phyloP scores from a whole-genome alignment of 2,329 filamentous ascomycete genomes.

The Verticillium tricorpus region DNA sequence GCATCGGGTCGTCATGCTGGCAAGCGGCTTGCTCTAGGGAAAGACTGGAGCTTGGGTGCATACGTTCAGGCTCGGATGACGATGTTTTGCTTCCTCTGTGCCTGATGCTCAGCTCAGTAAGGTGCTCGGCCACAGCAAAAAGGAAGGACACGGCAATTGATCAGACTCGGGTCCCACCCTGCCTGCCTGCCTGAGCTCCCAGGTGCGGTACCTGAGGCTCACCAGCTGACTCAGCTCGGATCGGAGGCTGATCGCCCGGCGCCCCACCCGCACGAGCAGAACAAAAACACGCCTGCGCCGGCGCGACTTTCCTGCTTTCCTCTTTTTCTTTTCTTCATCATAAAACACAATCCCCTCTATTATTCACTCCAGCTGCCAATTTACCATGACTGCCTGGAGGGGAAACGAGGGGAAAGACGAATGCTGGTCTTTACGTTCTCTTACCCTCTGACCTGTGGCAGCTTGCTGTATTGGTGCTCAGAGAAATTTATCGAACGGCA shows the following conservation, averaged over 20 bases:
- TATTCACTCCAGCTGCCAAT: slow-evolving; percentile 67
- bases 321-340: slow-evolving; percentile 26
- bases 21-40: neutral
- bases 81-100: neutral
- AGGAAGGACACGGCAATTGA: neutral
- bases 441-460: slow-evolving; percentile 43
- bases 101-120: neutral
- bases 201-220: too few species aligned
- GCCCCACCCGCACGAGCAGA: neutral
- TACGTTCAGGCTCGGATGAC: neutral
- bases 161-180: too few species aligned
- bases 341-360: slow-evolving; percentile 53
- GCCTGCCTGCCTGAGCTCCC: too few species aligned
- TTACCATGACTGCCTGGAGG: slow-evolving; percentile 56
- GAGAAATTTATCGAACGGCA: slow-evolving; percentile 17
- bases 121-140: neutral
- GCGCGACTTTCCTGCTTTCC: slow-evolving; percentile 7
- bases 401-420: slow-evolving; percentile 68
- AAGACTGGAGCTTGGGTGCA: too few species aligned
- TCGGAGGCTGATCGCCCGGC: neutral
- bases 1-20: neutral
- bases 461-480: slow-evolving; percentile 21
- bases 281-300: neutral
- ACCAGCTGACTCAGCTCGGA: neutral
- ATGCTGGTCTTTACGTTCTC: slow-evolving; percentile 32